A percentile compares a stretch with the other conserved stretches of the same genome.
Evolutionary conservation across 1,284 basidiomycete genomes (phyloP).

Genomic region (Malassezia obtusa): DNA sequence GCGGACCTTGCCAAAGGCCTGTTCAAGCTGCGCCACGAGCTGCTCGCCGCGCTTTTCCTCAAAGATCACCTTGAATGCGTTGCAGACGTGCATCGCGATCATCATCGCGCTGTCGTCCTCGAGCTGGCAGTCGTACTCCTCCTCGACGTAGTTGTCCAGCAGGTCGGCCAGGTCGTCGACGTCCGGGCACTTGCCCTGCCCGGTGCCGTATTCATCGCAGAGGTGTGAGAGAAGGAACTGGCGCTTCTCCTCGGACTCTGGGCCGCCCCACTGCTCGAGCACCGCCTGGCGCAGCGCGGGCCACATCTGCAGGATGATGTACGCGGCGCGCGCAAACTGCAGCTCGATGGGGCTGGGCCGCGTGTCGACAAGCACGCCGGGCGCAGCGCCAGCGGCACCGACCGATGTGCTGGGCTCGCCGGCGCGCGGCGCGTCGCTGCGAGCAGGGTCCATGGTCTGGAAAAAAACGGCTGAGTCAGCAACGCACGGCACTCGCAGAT

Average conservation of each 20-base stretch:
- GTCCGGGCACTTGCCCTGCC: constrained; percentile 27
- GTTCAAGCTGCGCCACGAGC: constrained; percentile 27
- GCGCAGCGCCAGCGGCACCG: no score
- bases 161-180: constrained; percentile 39
- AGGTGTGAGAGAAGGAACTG: constrained; percentile 39
- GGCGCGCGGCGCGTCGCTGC: constrained; percentile 8
- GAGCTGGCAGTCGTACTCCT: constrained; percentile 40
- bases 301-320: constrained; percentile 39
- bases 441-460: constrained; percentile 8
- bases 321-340: constrained; percentile 39
- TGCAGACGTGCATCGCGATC: constrained; percentile 33
- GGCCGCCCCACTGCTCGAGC: constrained; percentile 41
- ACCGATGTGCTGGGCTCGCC: no score
- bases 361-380: no score
- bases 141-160: constrained; percentile 35
- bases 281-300: constrained; percentile 43
- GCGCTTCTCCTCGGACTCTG: constrained; percentile 35
- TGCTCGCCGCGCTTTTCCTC: constrained; percentile 20
- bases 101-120: constrained; percentile 36
- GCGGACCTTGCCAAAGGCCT: constrained; percentile 20
- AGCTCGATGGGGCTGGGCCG: no score
- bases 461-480: background rate
- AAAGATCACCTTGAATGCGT: constrained; percentile 30
- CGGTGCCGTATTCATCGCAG: constrained; percentile 34
- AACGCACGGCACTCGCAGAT: constrained; percentile 15